Evolutionary conservation across 306 rosid species (phyloP).

Genomic region (Cicer arietinum): DNA sequence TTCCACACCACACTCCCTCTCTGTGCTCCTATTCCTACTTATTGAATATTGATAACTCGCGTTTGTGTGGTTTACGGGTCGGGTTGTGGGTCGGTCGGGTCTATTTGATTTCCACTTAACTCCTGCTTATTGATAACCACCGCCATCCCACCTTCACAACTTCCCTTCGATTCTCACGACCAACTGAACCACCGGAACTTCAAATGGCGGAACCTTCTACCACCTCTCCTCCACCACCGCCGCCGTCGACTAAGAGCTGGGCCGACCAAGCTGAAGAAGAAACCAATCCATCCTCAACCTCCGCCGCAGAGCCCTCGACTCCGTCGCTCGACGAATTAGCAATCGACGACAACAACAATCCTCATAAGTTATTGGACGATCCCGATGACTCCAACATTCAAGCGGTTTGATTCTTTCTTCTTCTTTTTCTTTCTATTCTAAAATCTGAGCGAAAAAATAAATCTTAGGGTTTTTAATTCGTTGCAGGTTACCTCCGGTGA

Average conservation of each 20-base stretch:
- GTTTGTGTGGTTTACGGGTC: too few relatives aligned
- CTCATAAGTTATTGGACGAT: conserved; percentile 63
- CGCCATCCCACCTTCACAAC: background rate
- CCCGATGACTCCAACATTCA: conserved; percentile 77
- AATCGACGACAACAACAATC: conserved; percentile 53
- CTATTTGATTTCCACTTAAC: too few relatives aligned
- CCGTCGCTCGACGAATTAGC: conserved; percentile 53
- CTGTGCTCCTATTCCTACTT: too few relatives aligned
- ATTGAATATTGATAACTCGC: too few relatives aligned
- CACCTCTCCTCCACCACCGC: conserved; percentile 15
- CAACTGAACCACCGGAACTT: background rate
- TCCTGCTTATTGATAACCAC: too few relatives aligned
- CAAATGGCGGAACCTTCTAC: conserved; percentile 30
- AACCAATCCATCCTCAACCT: conserved; percentile 36
- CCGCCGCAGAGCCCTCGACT: conserved; percentile 5
- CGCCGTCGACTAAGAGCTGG: conserved; percentile 52
- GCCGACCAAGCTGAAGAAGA: conserved; percentile 66
- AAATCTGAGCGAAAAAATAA: conserved; percentile 6
- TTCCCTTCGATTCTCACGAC: background rate
- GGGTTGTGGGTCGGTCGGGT: too few relatives aligned
- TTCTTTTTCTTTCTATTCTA: background rate
- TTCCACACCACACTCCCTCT: too few relatives aligned
- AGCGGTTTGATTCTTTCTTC: conserved; percentile 53
- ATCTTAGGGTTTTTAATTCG: conserved; percentile 29
- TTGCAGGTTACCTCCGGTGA: conserved; percentile 68